Base-by-base conservation (phyloP, 164 flowering plant species). In the Dillenia turbinata region DNA sequence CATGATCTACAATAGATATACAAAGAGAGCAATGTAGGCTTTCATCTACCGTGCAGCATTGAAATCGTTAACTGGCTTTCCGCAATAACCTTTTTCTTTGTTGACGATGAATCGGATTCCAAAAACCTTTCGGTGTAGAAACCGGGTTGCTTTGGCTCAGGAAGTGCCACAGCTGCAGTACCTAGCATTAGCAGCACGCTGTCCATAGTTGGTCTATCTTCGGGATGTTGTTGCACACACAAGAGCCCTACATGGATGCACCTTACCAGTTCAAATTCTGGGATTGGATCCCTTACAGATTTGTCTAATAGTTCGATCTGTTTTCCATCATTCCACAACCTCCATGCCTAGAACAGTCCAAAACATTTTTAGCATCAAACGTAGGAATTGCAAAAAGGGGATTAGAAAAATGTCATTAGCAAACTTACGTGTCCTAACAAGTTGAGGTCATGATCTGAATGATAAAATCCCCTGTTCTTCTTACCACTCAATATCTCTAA, bases 401-500 rank as follows among this genome's bases (percentile, higher is more conserved):
- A 19, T 24, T 8, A 52, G 9, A 10, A 9, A 43, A 17, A 45
- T 11, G n/a, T 9, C 3, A 5, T 9, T 9, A 44, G 6, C 45
- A 26, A 9, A 66, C 79, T 70, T 56, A 73, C 79, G 65, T 68
- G 77, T 19, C 73, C 77, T 8, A 75, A 16, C 45, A 75, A 74
- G 54, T 70, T 75, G 6, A 59, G 71, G n/a, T 69, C 22, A 12
- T 64, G 64, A 2, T 66, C 69, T 11, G 59, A 58, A 56, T 75
- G 71, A 54, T 13, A 51, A 60, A 78, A 78, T 13, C 72, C 66
- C 45, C 65, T 65, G 48, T 71, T 78, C 24, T 54, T 71, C 69
- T 59, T 61, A 11, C 81, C 79, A 49, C 73, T 78, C 0, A 78
- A 45, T 7, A 76, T 78, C 63, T 80, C 81, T 46, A 80, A 45